These are phyloP conservation scores for Huntiella bhutanensis DNA, from an alignment of 2,329 filamentous ascomycete genomes.

Conservation along the genomic window DNA sequence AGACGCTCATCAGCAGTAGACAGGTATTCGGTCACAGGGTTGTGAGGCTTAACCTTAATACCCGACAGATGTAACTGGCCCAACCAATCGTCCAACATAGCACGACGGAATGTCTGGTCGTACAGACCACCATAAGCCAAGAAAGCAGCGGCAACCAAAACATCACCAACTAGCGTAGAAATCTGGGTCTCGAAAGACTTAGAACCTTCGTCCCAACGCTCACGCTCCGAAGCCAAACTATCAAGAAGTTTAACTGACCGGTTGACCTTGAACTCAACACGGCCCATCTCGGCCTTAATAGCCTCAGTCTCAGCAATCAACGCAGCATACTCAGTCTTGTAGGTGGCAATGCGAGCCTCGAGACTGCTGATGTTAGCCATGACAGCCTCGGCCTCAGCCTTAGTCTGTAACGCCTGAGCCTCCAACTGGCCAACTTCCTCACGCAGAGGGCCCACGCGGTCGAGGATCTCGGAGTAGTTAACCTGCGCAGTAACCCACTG, in stretches of 20 bases:
- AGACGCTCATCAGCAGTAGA: slow-evolving; percentile 91
- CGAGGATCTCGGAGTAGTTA: slow-evolving; percentile 91
- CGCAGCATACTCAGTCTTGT: slow-evolving; percentile 90
- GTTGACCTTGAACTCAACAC: slow-evolving; percentile 95
- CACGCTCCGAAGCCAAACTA: slow-evolving; percentile 82
- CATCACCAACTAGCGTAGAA: slow-evolving; percentile 85
- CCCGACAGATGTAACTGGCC: slow-evolving; percentile 87
- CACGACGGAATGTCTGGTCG: slow-evolving; percentile 93
- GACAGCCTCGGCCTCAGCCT: slow-evolving; percentile 80
- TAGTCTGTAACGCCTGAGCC: slow-evolving; percentile 75
- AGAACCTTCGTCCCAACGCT: slow-evolving; percentile 90
- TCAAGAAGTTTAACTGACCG: slow-evolving; percentile 86
- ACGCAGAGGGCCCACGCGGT: slow-evolving; percentile 78
- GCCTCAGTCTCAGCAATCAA: slow-evolving; percentile 93
- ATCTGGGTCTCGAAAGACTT: slow-evolving; percentile 98
- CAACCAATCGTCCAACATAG: slow-evolving; percentile 95
- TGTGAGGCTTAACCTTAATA: slow-evolving; percentile 79
- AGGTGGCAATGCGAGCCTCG: slow-evolving; percentile 78
- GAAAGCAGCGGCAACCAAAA: slow-evolving; percentile 90
- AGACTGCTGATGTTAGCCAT: slow-evolving; percentile 69
- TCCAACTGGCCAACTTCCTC: slow-evolving; percentile 78
- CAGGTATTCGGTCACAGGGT: slow-evolving; percentile 87
- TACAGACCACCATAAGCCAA: slow-evolving; percentile 92
- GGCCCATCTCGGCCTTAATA: slow-evolving; percentile 91
- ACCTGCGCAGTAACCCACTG: slow-evolving; percentile 97